Base-by-base conservation (phyloP, 1,284 basidiomycete species). In the Sanghuangporus sanghuang region DNA sequence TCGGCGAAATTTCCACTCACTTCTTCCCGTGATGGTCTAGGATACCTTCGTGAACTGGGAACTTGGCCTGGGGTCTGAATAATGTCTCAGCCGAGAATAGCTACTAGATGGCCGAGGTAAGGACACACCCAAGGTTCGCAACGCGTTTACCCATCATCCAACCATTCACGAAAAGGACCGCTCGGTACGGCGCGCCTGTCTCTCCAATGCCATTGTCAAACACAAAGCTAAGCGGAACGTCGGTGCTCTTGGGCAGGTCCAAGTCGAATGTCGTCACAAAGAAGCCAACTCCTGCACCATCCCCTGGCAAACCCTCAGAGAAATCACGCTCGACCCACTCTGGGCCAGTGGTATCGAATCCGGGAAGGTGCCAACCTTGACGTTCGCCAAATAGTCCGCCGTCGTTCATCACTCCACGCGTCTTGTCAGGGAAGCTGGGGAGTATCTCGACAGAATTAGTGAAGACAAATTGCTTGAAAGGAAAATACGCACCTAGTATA, bases 71-170 rank as follows among this genome's bases (percentile, higher is more conserved):
- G 11, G 90, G 90, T 16, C 53, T 54, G 36, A n/a, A 16, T 36
- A 36, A 7, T n/a, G 38, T 16, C 7, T 52, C 27, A 54, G 53
- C 7, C 12, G 12, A 16, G 32, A 6, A 21, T 3, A 38, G 1
- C 18, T 27, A 2, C 36, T 38, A 35, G 38, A 36, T 16, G 53
- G 16, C 4, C 38, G 27, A 32, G 7, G 4, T 36, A 36, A 21
- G 8, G 6, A 52, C 49, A 14, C n/a, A 54, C 89, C 89, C 88
- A 2, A 90, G 79, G 70, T 90, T 89, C 21, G 75, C 85, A 23
- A 89, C 81, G 21, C 86, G 75, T 73, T 91, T 92, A 9, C 91
- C 90, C 83, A 90, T 90, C 80, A 88, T 85, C 91, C 91, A 93
- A n/a, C 90, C 90, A 69, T 93, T 93, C 35, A 93, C 87, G 65